phyloP scores from a whole-genome alignment of 2,329 filamentous ascomycete species.

The Claviceps humidiphila region DNA sequence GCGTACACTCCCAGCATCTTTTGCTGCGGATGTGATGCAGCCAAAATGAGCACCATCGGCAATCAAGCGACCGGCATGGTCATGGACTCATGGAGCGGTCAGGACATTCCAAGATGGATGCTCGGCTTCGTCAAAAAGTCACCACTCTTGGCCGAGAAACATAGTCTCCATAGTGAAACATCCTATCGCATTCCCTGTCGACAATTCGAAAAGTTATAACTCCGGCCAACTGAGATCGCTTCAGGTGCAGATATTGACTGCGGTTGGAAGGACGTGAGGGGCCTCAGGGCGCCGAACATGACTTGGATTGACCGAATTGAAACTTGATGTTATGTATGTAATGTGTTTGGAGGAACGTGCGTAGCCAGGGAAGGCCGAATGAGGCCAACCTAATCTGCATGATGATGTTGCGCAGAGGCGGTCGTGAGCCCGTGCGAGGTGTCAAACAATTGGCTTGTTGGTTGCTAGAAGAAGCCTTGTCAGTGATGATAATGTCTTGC shows the following conservation, averaged over 20 bases:
- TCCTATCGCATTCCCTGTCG: not conserved
- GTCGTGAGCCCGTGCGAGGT: not conserved
- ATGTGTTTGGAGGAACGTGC: not conserved
- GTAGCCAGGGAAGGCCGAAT: not conserved
- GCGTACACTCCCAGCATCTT: not conserved
- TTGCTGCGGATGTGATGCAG: not conserved
- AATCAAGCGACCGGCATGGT: not conserved
- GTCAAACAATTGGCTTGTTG: not conserved
- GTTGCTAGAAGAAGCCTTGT: not conserved
- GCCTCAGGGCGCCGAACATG: not conserved
- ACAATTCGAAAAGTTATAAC: not conserved
- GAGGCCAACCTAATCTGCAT: not conserved
- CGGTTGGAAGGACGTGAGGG: not conserved
- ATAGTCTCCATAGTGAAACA: not conserved
- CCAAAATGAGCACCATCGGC: not conserved
- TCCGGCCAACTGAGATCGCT: not conserved
- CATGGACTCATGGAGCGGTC: not conserved
- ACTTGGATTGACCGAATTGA: not conserved
- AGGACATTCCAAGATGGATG: not conserved
- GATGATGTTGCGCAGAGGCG: not conserved
- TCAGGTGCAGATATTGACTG: not conserved
- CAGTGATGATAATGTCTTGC: conserved; percentile 4
- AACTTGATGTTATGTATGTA: not conserved
- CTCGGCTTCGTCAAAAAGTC: not conserved
- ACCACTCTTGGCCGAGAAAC: not conserved